Evolutionary conservation across 352 stramenopile genomes (phyloP).

Genomic region (Phytophthora pseudosyringae): DNA sequence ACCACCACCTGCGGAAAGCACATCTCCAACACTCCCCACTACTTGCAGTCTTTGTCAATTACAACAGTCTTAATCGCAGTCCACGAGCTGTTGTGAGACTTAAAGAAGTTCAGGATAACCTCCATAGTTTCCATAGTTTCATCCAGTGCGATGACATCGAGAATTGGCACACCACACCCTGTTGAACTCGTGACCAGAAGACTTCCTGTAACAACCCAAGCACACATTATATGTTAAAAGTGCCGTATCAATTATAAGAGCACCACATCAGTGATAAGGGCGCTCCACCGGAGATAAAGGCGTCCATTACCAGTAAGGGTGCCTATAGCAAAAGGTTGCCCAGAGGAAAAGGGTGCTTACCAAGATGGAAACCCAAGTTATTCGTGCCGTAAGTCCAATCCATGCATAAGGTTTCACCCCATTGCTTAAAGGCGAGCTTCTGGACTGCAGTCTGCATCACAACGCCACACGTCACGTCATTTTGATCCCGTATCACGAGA

Average conservation of each 20-base stretch:
- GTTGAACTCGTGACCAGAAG: too few relatives aligned
- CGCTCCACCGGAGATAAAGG: background rate
- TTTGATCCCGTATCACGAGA: background rate
- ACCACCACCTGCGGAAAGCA: background rate
- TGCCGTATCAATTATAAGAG: too few relatives aligned
- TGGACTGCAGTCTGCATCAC: background rate
- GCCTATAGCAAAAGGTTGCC: too few relatives aligned
- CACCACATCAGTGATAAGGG: background rate
- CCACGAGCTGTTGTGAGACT: too few relatives aligned
- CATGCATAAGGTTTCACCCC: background rate
- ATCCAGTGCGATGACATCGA: too few relatives aligned
- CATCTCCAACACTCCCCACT: too few relatives aligned
- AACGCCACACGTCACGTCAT: background rate
- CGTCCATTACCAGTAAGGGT: too few relatives aligned
- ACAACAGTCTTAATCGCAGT: background rate
- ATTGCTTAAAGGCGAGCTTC: background rate
- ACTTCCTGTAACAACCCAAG: too few relatives aligned
- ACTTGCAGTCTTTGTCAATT: background rate
- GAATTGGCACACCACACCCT: too few relatives aligned
- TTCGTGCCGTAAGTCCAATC: constrained; percentile 3
- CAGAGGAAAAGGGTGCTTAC: background rate
- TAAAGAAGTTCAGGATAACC: too few relatives aligned
- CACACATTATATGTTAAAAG: background rate
- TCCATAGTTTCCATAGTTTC: too few relatives aligned
- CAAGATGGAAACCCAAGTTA: background rate